Base-by-base conservation (phyloP, 768 basidiomycete genomes). In the Mycena floridula region DNA sequence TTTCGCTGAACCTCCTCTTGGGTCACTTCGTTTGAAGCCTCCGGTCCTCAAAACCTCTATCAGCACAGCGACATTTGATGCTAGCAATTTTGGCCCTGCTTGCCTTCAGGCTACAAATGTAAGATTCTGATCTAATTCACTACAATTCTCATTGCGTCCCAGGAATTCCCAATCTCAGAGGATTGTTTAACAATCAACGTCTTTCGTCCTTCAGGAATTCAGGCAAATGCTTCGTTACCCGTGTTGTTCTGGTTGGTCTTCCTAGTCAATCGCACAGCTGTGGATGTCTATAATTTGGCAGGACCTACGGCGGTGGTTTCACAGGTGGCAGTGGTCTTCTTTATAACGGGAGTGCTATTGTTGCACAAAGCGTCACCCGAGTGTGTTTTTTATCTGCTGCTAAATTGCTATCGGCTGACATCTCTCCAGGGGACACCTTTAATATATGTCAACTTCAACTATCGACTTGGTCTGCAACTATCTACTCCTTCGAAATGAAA, bases 151-250 rank as follows among this genome's bases (percentile, higher is more conserved):
- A 13, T n/a, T 13, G 7, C 5, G 38, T 13, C 9, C 13, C 21
- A 15, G 27, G 2, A n/a, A 24, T 26, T 32, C 7, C 18, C 32
- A 35, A 11, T 59, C 25, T 67, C 65, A 2, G 77, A 79, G 50
- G 67, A 77, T 49, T 77, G 76, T 47, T 56, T 79, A 36, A 68
- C 58, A 7, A 48, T 78, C 37, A 77, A 78, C 52, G 57, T 79
- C 23, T 68, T 63, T 40, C 59, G 63, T 6, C 77, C 77, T 0
- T 51, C 59, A 2, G 64, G 64, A 2, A 0, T 56, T 5, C 18
- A 38, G 4, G 1, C 37, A 2, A 37, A 45, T n/a, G 41, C 24
- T 7, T 26, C 22, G 25, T 48, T 57, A 12, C 55, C 55, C 13
- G 50, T 58, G 15, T 46, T 53, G 50, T 39, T 37, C 8, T 49